phyloP scores from a whole-genome alignment of 768 basidiomycete species.

The Mycena galericulata region DNA sequence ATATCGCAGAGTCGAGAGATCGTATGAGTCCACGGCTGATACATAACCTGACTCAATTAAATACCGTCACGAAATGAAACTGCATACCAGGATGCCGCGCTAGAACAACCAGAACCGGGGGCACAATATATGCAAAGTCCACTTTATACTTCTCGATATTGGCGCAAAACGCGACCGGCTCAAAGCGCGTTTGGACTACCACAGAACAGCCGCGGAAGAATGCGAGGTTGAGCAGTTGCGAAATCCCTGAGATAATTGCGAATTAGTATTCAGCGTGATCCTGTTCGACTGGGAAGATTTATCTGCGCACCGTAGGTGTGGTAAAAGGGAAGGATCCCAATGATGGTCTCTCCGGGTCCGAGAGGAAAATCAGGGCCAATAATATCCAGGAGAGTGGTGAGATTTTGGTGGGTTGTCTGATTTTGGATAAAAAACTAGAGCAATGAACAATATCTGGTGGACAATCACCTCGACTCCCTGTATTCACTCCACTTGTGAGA shows the following conservation, averaged over 20 bases:
- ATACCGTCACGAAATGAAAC: neutral
- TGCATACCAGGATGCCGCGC: slow-evolving; percentile 72
- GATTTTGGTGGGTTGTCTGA: slow-evolving; percentile 72
- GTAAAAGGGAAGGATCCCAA: slow-evolving; percentile 74
- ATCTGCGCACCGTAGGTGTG: slow-evolving; percentile 52
- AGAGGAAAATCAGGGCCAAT: slow-evolving; percentile 54
- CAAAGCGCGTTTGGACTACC: slow-evolving; percentile 63
- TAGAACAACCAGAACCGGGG: slow-evolving; percentile 69
- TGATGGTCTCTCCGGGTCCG: slow-evolving; percentile 54
- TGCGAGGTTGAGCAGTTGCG: slow-evolving; percentile 72
- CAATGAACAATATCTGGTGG: neutral
- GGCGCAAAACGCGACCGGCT: slow-evolving; percentile 59
- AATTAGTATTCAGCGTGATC: neutral
- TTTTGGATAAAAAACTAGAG: neutral
- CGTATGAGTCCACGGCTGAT: slow-evolving; percentile 71
- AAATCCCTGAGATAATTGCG: slow-evolving; percentile 53
- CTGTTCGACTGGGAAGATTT: neutral
- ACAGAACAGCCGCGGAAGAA: slow-evolving; percentile 61
- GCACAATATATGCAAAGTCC: slow-evolving; percentile 58
- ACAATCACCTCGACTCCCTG: slow-evolving; percentile 55
- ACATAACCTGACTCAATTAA: neutral
- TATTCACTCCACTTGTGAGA: neutral
- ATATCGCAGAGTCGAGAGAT: slow-evolving; percentile 67
- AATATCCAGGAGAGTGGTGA: slow-evolving; percentile 69
- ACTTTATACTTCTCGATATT: slow-evolving; percentile 62